Percentiles rank a stretch among this genome's conserved stretches.
These are phyloP conservation scores for Hypoxylon sp. DNA, from an alignment of 2,329 filamentous ascomycete genomes.

Conservation along the genomic window DNA sequence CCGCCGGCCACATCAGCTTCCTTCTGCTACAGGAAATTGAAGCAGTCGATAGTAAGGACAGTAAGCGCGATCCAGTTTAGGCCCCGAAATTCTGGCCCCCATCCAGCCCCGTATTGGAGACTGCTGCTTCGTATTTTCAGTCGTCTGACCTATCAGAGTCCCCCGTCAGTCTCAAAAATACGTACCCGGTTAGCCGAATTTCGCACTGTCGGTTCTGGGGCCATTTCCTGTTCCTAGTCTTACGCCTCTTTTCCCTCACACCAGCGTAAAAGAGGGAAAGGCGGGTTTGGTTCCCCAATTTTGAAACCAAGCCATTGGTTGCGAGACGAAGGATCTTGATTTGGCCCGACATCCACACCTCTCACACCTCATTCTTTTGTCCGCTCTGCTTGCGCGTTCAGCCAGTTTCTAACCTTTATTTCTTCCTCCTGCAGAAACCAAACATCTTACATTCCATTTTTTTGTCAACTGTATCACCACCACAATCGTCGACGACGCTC, in stretches of 20 bases:
- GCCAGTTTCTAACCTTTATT: conserved; percentile 29
- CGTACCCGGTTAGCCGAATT: conserved; percentile 12
- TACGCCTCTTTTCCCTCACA: conserved; percentile 26
- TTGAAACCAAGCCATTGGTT: conserved; percentile 42
- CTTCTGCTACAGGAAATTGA: conserved; percentile 44
- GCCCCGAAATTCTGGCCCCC: conserved; percentile 21
- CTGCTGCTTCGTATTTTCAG: conserved; percentile 28
- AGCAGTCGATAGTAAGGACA: conserved; percentile 19
- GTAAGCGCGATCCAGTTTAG: conserved; percentile 27
- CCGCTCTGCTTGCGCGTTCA: conserved; percentile 40
- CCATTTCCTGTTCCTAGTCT: conserved; percentile 35
- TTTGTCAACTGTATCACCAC: conserved; percentile 31
- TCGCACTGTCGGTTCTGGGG: conserved; percentile 10
- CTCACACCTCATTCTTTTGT: conserved; percentile 30
- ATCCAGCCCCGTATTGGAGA: conserved; percentile 18
- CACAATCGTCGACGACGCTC: conserved; percentile 16
- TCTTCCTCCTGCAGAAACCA: conserved; percentile 18
- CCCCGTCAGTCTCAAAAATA: conserved; percentile 4
- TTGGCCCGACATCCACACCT: conserved; percentile 21
- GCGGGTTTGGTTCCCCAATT: conserved; percentile 30
- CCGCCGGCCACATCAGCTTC: conserved; percentile 41
- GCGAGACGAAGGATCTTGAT: conserved; percentile 37
- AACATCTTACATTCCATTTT: conserved; percentile 28
- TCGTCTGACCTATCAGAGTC: conserved; percentile 18
- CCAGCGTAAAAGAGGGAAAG: conserved; percentile 22